Base-by-base conservation (phyloP, 352 stramenopile species). In the Phytophthora ramorum region DNA sequence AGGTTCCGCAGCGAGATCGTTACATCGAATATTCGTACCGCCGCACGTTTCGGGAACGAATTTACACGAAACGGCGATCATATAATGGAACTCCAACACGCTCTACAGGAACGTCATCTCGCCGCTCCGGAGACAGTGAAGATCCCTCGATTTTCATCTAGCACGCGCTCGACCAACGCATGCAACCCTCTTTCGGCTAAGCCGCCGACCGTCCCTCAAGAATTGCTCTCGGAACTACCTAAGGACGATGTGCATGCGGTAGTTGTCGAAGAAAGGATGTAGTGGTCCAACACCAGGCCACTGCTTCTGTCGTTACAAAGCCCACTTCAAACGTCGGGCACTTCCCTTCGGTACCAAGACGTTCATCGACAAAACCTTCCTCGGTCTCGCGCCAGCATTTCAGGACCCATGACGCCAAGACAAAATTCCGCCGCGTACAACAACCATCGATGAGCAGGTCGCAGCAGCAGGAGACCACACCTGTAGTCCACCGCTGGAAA, bases 161-260 rank as follows among this genome's bases (percentile, higher is more conserved):
- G n/a, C 34, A 40, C 16, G 8, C 34, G 16, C 34, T 7, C 7
- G 34, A 40, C 34, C 28, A 49, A 44, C 46, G 24, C 16, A 22
- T 24, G 16, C 2, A 19, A 24, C n/a, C n/a, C n/a, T n/a, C n/a
- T n/a, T n/a, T n/a, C n/a, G n/a, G n/a, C n/a, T n/a, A 58, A 52
- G 14, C 3, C 26, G 1, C 52, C 59, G 13, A 13, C 34, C 3
- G 43, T 61, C 7, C 50, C 50, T 3, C 41, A 8, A 1, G 43
- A 52, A 2, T 9, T 62, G 4, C 7, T 37, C 6, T 30, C 26
- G 0, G 10, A 60, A 20, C 3, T 66, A 3, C 60, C 43, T 1
- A 68, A 62, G 57, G 16, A 22, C 26, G 13, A 10, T 62, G 7
- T 68, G 51, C 35, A 61, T 68, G 60, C 34, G 51, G 7, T 62